phyloP scores from a whole-genome alignment of 306 rosid genomes.

The Leucaena leucocephala region DNA sequence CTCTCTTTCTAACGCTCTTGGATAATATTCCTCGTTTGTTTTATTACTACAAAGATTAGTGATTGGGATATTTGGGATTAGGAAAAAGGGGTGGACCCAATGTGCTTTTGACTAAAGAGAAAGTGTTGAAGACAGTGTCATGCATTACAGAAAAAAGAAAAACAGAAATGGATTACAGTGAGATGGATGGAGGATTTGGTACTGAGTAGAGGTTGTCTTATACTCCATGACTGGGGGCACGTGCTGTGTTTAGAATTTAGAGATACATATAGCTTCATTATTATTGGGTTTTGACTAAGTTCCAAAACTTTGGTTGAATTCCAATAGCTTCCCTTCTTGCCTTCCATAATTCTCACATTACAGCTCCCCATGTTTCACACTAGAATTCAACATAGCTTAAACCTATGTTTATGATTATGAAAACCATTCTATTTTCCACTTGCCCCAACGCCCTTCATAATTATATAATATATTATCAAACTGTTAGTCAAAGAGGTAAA shows the following conservation, averaged over 20 bases:
- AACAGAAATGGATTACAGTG: conserved; percentile 41
- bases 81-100: conserved; percentile 53
- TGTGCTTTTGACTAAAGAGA: conserved; percentile 77
- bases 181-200: background rate
- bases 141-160: background rate
- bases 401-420: background rate
- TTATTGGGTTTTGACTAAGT: conserved; percentile 13
- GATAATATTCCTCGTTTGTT: conserved; percentile 7
- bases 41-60: conserved; percentile 36
- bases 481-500: too few species aligned
- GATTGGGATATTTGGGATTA: conserved; percentile 42
- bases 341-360: conserved; percentile 27
- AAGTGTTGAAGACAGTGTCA: conserved; percentile 43
- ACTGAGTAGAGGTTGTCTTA: background rate
- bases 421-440: background rate
- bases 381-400: too few species aligned
- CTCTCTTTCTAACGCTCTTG: conserved; percentile 5
- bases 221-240: conserved; percentile 10
- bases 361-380: too few species aligned
- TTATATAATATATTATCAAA: background rate
- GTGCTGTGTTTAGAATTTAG: conserved; percentile 14
- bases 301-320: conserved; percentile 27
- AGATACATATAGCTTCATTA: background rate
- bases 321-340: conserved; percentile 24
- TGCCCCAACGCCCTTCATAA: background rate